Evolutionary conservation across 2,329 filamentous ascomycete genomes (phyloP).

Genomic region (Aspergillus fructus): DNA sequence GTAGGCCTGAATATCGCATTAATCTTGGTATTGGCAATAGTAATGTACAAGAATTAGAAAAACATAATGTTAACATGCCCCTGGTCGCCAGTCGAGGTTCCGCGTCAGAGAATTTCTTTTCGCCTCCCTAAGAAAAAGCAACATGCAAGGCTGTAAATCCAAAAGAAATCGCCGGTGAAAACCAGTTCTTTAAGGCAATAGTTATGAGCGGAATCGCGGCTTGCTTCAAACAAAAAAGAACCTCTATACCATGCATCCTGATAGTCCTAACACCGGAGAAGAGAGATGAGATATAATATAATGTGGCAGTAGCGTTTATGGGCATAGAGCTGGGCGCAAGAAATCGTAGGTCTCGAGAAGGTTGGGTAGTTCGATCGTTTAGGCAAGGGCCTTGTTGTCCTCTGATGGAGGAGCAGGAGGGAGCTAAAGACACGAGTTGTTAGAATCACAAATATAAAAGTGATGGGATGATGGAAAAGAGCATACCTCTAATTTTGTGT

Average conservation of each 20-base stretch:
- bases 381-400: conserved; percentile 37
- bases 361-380: conserved; percentile 17
- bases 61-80: conserved; percentile 13
- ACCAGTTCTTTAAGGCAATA: conserved; percentile 28
- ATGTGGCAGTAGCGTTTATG: conserved; percentile 19
- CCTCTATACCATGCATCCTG: conserved; percentile 38
- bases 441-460: conserved; percentile 1
- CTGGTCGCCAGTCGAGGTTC: conserved; percentile 10
- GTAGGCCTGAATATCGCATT: conserved; percentile 23
- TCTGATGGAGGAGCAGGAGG: conserved; percentile 37
- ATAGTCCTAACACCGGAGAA: conserved; percentile 41
- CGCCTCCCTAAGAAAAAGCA: conserved; percentile 9
- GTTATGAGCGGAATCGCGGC: conserved; percentile 27
- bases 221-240: conserved; percentile 23
- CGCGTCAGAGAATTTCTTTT: conserved; percentile 19
- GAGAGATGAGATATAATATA: conserved; percentile 38
- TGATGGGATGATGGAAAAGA: not conserved
- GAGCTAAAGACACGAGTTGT: conserved; percentile 24
- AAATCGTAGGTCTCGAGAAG: conserved; percentile 15
- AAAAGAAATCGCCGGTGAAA: conserved; percentile 28
- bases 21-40: conserved; percentile 30
- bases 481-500: conserved; percentile 75
- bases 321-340: conserved; percentile 21
- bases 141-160: conserved; percentile 26
- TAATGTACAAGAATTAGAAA: conserved; percentile 35